Base-by-base conservation (phyloP, 139 green algal species). In the Picochlorum costavermella region DNA sequence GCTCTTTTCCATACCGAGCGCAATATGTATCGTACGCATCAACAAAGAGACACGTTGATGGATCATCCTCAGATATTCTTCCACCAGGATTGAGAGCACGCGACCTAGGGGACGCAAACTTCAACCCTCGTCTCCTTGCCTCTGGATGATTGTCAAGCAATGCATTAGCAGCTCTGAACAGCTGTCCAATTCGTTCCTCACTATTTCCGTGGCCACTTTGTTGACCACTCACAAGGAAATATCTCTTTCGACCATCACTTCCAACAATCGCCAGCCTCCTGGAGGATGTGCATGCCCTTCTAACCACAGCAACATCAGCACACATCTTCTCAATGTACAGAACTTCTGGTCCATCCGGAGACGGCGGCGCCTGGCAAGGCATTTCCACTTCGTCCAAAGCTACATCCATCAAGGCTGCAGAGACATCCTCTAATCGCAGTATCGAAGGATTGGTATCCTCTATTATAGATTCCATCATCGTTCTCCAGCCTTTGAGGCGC, bases 11-110 rank as follows among this genome's bases (percentile, higher is more conserved):
- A 68, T 89, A 96, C 31, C 90, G 77, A 8, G 83, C 75, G 71
- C 89, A 99, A 77, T 96, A 88, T 50, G 90, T 79, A 50, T 97
- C 92, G 65, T 96, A 98, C 0, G 88, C 93, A 60, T 97, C 91
- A 4, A 79, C 73, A 64, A 91, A 94, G 2, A 77, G 87, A 63
- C 68, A 84, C 73, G 85, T 87, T 68, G 68, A 83, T 12, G 80
- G 70, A 57, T 96, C 87, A 66, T 99, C 93, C 77, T 97, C 92
- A 62, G 97, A 70, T 53, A 99, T 72, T 2, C 87, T 84, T 45
- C 92, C 81, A 69, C 16, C 40, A 45, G 16, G 30, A 8, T n/a
- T 66, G 6, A 72, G 29, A 16, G 44, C 43, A 45, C 61, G 44
- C 8, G 60, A 66, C 10, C 60, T 20, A n/a, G 94, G 93, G 2